A percentile compares a stretch with the other conserved stretches of the same genome.
These are phyloP conservation scores for Apiotrichum mycotoxinovorans DNA, from an alignment of 1,284 basidiomycete species.

Conservation along the genomic window DNA sequence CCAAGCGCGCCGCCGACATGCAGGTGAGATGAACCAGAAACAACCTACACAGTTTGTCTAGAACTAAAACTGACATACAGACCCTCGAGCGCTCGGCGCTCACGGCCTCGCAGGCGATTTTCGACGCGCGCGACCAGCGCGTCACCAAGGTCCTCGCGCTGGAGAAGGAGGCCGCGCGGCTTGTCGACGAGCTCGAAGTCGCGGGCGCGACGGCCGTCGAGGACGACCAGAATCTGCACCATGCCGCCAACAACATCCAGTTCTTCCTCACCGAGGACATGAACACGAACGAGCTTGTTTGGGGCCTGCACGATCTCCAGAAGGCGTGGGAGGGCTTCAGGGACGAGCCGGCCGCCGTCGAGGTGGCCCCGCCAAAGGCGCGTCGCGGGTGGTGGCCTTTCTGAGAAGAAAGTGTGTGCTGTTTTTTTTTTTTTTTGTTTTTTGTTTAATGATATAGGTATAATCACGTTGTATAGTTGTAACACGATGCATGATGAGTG, in stretches of 20 bases:
- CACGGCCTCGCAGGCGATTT: constrained; percentile 26
- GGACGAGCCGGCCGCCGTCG: constrained; percentile 16
- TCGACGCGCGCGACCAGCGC: constrained; percentile 23
- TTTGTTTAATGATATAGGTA: too few species aligned
- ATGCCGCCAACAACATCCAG: constrained; percentile 31
- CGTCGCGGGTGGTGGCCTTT: not conserved
- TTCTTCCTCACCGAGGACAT: constrained; percentile 41
- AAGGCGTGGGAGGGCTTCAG: constrained; percentile 35
- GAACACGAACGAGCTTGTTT: constrained; percentile 33
- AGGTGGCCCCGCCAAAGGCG: not conserved
- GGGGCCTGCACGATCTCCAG: constrained; percentile 32
- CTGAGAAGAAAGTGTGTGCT: not conserved
- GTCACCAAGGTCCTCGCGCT: not conserved
- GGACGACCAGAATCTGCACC: constrained; percentile 27
- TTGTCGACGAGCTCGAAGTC: constrained; percentile 20
- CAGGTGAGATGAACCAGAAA: constrained; percentile 29
- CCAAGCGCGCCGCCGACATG: constrained; percentile 32
- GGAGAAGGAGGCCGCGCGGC: not conserved
- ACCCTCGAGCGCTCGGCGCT: constrained; percentile 14
- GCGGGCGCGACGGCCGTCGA: constrained; percentile 21
- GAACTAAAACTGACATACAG: not conserved
- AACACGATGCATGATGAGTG: not conserved
- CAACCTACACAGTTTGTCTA: not conserved
- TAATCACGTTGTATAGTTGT: not conserved
- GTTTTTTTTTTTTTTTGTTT: not conserved